Percentiles rank a stretch among this genome's conserved stretches.
Evolutionary conservation across 352 stramenopile genomes (phyloP).

Genomic region (Globisporangium radiosum): DNA sequence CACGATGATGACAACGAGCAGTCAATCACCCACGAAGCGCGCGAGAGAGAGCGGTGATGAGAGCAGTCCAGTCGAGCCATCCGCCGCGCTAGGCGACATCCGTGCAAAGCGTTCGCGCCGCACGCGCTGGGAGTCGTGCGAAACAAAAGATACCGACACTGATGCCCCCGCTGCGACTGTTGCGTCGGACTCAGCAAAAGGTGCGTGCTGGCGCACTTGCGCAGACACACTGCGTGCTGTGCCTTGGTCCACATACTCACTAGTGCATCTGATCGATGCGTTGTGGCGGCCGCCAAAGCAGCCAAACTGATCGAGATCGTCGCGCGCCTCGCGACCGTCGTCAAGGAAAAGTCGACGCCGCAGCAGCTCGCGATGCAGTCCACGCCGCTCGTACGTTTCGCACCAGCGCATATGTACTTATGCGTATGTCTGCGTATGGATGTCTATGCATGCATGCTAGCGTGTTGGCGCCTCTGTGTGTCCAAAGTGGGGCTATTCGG

Average conservation of each 20-base stretch:
- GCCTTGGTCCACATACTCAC: not conserved
- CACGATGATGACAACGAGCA: constrained; percentile 5
- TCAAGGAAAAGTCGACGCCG: constrained; percentile 51
- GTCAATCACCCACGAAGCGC: constrained; percentile 11
- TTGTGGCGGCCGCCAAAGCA: not conserved
- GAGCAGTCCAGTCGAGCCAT: not conserved
- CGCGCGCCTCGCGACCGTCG: constrained; percentile 50
- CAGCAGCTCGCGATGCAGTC: constrained; percentile 21
- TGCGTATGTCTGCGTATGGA: constrained; percentile 1
- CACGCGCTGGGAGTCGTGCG: constrained; percentile 10
- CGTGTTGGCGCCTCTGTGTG: not conserved
- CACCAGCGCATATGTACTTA: not conserved
- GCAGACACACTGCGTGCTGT: not conserved
- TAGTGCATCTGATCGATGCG: not conserved
- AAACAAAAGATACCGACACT: constrained; percentile 1
- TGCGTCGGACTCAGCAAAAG: constrained; percentile 6
- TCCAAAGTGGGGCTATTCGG: too few species aligned
- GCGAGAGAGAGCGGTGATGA: constrained; percentile 2
- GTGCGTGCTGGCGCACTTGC: not conserved
- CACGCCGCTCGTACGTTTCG: constrained; percentile 4
- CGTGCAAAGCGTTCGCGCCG: constrained; percentile 10
- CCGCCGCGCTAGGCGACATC: not conserved
- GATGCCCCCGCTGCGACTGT: not conserved
- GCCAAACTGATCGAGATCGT: constrained; percentile 48
- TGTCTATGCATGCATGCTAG: not conserved